Conservation (phyloP, 495 filamentous ascomycete genomes). For the Evansstolkia leycettana region DNA sequence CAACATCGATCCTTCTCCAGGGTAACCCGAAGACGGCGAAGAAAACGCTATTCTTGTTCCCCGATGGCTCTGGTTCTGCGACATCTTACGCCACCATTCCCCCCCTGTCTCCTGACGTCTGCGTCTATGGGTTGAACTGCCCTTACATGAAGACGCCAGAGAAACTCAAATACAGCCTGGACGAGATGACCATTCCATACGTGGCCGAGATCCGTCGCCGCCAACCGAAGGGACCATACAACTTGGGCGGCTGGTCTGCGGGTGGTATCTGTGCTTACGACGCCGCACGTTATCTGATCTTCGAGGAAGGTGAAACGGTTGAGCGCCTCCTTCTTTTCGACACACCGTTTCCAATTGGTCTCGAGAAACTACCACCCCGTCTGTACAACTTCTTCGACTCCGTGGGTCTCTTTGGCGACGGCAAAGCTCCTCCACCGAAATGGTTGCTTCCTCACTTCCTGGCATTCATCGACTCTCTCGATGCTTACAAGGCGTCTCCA, state of each 20-base stretch:
- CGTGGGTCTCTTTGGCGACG: constrained; percentile 70
- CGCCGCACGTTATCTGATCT: constrained; percentile 58
- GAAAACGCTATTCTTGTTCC: constrained; percentile 35
- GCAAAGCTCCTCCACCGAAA: constrained; percentile 47
- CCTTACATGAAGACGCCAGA: constrained; percentile 53
- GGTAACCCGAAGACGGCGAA: constrained; percentile 31
- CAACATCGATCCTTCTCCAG: constrained; percentile 40
- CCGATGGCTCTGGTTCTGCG: constrained; percentile 39
- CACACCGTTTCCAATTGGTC: constrained; percentile 63
- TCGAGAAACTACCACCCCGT: constrained; percentile 64
- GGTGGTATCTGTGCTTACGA: constrained; percentile 86
- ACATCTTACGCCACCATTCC: constrained; percentile 51
- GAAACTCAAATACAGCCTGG: constrained; percentile 41
- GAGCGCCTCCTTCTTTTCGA: constrained; percentile 72
- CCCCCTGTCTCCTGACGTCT: constrained; percentile 39
- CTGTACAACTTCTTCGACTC: constrained; percentile 70
- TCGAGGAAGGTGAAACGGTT: constrained; percentile 53
- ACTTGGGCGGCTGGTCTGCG: constrained; percentile 68
- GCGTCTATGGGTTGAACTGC: constrained; percentile 51
- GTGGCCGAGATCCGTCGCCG: constrained; percentile 57
- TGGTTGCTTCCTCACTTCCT: constrained; percentile 84
- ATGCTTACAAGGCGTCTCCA: constrained; percentile 50
- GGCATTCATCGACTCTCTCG: constrained; percentile 57
- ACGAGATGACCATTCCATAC: constrained; percentile 44
- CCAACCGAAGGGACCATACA: constrained; percentile 60